phyloP scores from a whole-genome alignment of 78 protist genomes.

The Cavenderia fasciculata region DNA sequence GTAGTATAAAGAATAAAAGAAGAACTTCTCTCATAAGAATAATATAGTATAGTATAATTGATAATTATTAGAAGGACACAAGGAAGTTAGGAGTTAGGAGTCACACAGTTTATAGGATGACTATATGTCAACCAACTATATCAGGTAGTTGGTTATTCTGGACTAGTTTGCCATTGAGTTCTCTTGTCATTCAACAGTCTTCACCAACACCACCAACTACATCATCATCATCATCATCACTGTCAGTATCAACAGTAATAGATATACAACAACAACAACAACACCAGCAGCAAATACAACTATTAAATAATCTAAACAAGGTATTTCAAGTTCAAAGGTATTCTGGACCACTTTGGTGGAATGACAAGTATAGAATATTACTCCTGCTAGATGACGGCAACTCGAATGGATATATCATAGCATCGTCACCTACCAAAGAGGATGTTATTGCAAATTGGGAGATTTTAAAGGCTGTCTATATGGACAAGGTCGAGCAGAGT shows the following conservation, averaged over 20 bases:
- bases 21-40: too few relatives aligned
- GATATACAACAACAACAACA: too few relatives aligned
- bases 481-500: slow-evolving; percentile 33
- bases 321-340: slow-evolving; percentile 33
- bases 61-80: too few relatives aligned
- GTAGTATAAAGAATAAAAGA: too few relatives aligned
- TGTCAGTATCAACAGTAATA: too few relatives aligned
- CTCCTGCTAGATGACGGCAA: neutral
- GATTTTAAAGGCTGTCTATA: slow-evolving; percentile 15
- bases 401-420: slow-evolving; percentile 25
- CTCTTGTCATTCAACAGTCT: neutral
- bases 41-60: too few relatives aligned
- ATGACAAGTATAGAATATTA: slow-evolving; percentile 28
- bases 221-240: too few relatives aligned
- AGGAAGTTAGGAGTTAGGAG: too few relatives aligned
- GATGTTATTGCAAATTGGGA: slow-evolving; percentile 49
- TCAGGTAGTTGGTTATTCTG: slow-evolving; percentile 32
- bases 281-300: too few relatives aligned
- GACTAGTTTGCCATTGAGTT: neutral
- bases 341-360: slow-evolving; percentile 66
- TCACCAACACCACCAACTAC: too few relatives aligned
- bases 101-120: too few relatives aligned
- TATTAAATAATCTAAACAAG: neutral
- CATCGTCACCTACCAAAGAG: neutral
- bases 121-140: slow-evolving; percentile 33